These are phyloP conservation scores for Zygnema circumcarinatum DNA, from an alignment of 139 green algal species.

Conservation along the genomic window DNA sequence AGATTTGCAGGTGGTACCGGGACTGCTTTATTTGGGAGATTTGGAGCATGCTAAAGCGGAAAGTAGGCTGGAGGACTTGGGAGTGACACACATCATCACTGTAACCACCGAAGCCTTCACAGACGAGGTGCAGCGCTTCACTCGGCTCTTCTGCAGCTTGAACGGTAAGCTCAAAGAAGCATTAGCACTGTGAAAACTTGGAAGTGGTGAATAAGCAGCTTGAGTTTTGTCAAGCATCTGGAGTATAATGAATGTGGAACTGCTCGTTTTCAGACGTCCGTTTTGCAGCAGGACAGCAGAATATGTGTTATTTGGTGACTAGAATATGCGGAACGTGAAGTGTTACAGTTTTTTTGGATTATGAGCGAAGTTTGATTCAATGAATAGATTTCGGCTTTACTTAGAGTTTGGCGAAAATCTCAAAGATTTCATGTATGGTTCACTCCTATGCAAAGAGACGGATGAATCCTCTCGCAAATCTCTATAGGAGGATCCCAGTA, in stretches of 20 bases:
- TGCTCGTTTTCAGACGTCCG: background rate
- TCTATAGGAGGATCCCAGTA: no score
- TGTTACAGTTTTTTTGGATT: no score
- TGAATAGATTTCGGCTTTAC: no score
- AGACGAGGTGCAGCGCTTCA: background rate
- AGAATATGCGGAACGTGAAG: no score
- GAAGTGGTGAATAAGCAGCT: background rate
- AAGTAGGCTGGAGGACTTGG: background rate
- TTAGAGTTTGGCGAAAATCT: no score
- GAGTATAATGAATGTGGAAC: background rate
- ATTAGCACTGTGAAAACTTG: background rate
- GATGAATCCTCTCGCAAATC: no score
- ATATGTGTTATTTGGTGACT: background rate
- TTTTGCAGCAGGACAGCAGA: background rate
- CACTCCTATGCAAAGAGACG: no score
- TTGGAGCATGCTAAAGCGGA: slow-evolving; percentile 1
- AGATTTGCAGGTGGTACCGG: slow-evolving; percentile 15
- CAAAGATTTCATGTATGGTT: no score
- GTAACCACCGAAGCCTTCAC: background rate
- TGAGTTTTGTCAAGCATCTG: background rate
- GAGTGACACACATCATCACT: slow-evolving; percentile 6
- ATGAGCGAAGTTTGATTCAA: no score
- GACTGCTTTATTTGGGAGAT: slow-evolving; percentile 16
- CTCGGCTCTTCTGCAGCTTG: background rate
- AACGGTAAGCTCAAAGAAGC: background rate